A percentile compares a stretch with the other conserved stretches of the same genome.
These are phyloP conservation scores for Ogataea kodamae DNA, from an alignment of 805 yeast species.

Conservation along the genomic window DNA sequence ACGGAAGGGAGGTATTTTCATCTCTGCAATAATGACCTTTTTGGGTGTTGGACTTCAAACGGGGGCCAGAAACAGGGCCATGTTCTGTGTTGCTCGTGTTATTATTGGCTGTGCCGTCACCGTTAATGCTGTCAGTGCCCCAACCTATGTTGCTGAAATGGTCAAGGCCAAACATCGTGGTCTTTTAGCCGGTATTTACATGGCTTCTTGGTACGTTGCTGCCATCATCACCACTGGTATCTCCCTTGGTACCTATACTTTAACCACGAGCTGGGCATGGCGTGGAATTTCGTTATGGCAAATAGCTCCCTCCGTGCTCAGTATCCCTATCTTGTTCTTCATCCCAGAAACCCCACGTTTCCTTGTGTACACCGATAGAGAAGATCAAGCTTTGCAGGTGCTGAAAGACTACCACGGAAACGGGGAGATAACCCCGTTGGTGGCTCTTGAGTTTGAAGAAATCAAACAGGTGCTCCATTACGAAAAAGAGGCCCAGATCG, in stretches of 20 bases:
- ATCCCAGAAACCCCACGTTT: constrained; percentile 36
- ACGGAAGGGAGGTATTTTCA: constrained; percentile 29
- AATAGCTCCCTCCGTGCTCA: constrained; percentile 25
- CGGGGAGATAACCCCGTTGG: constrained; percentile 20
- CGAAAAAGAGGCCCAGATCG: constrained; percentile 22
- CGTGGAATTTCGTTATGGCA: constrained; percentile 30
- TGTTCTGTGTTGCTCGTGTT: constrained; percentile 37
- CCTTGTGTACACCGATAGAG: constrained; percentile 26
- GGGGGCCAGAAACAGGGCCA: constrained; percentile 35
- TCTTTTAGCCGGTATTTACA: constrained; percentile 26
- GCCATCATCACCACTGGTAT: constrained; percentile 30
- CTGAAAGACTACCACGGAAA: constrained; percentile 24
- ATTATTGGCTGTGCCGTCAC: constrained; percentile 36
- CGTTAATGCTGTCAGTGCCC: constrained; percentile 32
- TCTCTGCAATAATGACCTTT: constrained; percentile 25
- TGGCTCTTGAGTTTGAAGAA: constrained; percentile 23
- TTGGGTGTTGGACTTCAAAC: constrained; percentile 39
- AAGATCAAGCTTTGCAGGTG: constrained; percentile 29
- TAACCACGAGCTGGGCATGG: constrained; percentile 31
- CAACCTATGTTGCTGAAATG: constrained; percentile 36
- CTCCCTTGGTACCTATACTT: constrained; percentile 28
- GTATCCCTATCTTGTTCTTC: constrained; percentile 20
- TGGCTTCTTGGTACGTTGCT: constrained; percentile 31
- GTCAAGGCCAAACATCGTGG: constrained; percentile 33
- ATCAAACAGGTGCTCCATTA: constrained; percentile 22